Conservation (phyloP, 371 early-diverging fungal species). For the Catenaria anguillulae region DNA sequence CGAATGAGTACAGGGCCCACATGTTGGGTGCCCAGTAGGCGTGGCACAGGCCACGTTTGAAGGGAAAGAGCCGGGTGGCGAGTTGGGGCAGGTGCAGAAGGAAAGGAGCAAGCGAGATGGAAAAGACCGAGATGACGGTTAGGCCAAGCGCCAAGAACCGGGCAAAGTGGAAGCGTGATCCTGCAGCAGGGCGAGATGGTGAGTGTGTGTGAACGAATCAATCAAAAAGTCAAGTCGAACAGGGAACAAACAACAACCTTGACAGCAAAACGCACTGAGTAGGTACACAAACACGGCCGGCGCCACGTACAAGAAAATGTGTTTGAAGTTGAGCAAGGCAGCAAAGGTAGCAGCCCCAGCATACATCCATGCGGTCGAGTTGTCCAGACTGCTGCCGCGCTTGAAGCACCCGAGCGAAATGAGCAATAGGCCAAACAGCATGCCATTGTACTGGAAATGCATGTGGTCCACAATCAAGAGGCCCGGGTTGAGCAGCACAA, state of each 20-base stretch:
- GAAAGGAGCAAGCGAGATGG: conserved; percentile 72
- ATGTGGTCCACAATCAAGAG: conserved; percentile 71
- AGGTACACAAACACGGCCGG: conserved; percentile 87
- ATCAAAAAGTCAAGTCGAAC: too few relatives aligned
- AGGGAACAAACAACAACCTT: conserved; percentile 12
- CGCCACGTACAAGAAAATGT: conserved; percentile 87
- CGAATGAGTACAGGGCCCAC: conserved; percentile 83
- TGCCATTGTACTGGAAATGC: conserved; percentile 96
- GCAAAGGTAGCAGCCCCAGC: conserved; percentile 69
- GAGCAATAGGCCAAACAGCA: conserved; percentile 75
- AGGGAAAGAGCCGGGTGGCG: conserved; percentile 80
- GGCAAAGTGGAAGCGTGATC: background rate
- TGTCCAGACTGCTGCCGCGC: background rate
- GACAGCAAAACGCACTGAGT: conserved; percentile 16
- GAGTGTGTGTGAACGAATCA: background rate
- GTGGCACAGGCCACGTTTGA: conserved; percentile 87
- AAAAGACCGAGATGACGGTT: conserved; percentile 50
- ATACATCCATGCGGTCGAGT: conserved; percentile 28
- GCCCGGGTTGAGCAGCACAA: conserved; percentile 70
- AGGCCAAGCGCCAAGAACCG: conserved; percentile 36
- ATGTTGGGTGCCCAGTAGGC: conserved; percentile 96
- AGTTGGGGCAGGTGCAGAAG: conserved; percentile 42
- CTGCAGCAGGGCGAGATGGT: background rate
- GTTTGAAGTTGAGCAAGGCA: conserved; percentile 82
- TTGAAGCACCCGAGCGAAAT: conserved; percentile 26